Conservation (phyloP, 75 land plant species). For the Cupressus sempervirens region DNA sequence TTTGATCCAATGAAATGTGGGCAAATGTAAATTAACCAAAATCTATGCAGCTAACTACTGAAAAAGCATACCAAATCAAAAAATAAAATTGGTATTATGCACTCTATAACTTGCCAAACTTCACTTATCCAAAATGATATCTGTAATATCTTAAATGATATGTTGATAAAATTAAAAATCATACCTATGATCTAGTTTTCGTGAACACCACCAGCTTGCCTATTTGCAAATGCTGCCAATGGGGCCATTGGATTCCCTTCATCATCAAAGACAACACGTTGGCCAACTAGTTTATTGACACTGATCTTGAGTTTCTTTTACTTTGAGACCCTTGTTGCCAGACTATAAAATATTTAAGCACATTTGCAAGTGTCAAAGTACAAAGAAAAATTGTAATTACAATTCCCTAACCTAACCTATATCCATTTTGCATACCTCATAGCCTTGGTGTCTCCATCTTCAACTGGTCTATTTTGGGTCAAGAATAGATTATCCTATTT, state of each 20-base stretch:
- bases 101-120: neutral
- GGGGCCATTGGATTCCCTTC: slow-evolving; percentile 78
- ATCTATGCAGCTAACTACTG: too few relatives aligned
- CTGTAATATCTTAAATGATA: neutral
- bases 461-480: slow-evolving; percentile 25
- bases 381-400: neutral
- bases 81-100: neutral
- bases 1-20: too few relatives aligned
- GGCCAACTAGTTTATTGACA: slow-evolving; percentile 59
- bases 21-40: too few relatives aligned
- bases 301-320: slow-evolving; percentile 94
- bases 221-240: slow-evolving; percentile 61
- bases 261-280: slow-evolving; percentile 82
- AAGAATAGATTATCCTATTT: slow-evolving; percentile 21
- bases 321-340: slow-evolving; percentile 43
- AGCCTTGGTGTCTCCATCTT: slow-evolving; percentile 14
- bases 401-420: slow-evolving; percentile 3
- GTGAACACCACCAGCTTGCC: slow-evolving; percentile 14
- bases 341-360: slow-evolving; percentile 11
- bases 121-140: neutral
- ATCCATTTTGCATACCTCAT: slow-evolving; percentile 10
- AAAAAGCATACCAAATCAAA: too few relatives aligned
- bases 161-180: neutral
- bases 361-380: neutral
- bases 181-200: slow-evolving; percentile 6